These are phyloP conservation scores for Durusdinium trenchii DNA, from an alignment of 73 alveolate genomes.

Conservation along the genomic window DNA sequence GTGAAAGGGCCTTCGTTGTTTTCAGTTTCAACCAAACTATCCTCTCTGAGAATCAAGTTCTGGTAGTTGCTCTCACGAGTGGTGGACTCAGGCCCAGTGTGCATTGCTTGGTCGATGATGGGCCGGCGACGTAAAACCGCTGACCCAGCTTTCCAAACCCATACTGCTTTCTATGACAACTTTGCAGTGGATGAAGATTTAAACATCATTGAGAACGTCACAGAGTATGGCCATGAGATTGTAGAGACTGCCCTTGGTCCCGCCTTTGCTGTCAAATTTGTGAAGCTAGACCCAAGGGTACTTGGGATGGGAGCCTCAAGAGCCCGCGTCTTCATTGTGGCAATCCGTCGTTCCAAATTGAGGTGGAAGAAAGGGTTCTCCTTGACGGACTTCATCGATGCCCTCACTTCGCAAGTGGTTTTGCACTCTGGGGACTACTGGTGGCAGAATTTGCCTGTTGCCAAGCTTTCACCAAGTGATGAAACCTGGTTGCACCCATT, in stretches of 20 bases:
- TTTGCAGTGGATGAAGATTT: background rate
- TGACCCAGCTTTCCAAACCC: background rate
- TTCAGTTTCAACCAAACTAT: no score
- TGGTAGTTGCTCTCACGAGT: no score
- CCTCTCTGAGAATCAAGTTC: no score
- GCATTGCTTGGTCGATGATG: constrained; percentile 7
- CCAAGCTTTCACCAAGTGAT: background rate
- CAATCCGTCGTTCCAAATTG: background rate
- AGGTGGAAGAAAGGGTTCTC: background rate
- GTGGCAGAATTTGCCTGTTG: constrained; percentile 12
- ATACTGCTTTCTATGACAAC: background rate
- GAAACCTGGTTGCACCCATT: background rate
- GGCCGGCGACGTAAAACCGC: background rate
- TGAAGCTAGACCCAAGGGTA: constrained; percentile 25
- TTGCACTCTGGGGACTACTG: background rate
- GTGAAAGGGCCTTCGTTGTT: background rate
- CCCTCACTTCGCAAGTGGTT: background rate
- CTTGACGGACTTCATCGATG: background rate
- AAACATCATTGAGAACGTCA: background rate
- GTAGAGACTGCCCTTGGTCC: background rate
- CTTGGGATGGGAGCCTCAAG: background rate
- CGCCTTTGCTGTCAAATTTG: background rate
- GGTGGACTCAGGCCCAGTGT: background rate
- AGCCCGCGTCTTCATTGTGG: background rate
- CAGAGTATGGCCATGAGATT: background rate